These are phyloP conservation scores for Thermothielavioides terrestris DNA, from an alignment of 495 filamentous ascomycete genomes.

Conservation along the genomic window DNA sequence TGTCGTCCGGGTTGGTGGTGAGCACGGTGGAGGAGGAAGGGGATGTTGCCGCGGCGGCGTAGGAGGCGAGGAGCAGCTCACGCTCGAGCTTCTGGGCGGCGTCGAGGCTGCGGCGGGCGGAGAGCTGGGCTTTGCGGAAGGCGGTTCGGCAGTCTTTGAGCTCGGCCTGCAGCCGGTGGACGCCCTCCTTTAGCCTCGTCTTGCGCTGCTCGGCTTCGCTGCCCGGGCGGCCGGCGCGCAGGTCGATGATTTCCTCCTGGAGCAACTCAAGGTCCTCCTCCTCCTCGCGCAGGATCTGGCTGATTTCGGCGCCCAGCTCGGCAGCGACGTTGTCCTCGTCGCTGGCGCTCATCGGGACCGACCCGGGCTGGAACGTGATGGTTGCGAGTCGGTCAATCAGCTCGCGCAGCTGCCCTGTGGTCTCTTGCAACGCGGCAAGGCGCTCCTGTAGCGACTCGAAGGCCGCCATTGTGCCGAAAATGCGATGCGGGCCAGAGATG, in stretches of 20 bases:
- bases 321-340: constrained; percentile 55
- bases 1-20: constrained; percentile 3
- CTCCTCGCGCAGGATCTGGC: constrained; percentile 68
- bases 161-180: constrained; percentile 55
- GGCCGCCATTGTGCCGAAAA: constrained; percentile 40
- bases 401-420: constrained; percentile 58
- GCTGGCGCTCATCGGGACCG: constrained; percentile 34
- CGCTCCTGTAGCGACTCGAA: constrained; percentile 55
- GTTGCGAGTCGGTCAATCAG: constrained; percentile 66
- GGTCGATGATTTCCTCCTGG: constrained; percentile 65
- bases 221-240: constrained; percentile 39
- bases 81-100: constrained; percentile 66
- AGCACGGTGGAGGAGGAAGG: constrained; percentile 15
- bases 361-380: constrained; percentile 56
- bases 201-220: constrained; percentile 44
- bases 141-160: constrained; percentile 61
- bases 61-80: constrained; percentile 63
- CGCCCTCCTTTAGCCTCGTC: constrained; percentile 53
- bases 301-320: constrained; percentile 79
- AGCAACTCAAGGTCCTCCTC: constrained; percentile 82
- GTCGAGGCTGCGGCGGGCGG: constrained; percentile 69
- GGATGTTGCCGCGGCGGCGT: constrained; percentile 33
- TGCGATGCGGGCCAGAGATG: no score
- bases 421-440: constrained; percentile 57
- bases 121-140: constrained; percentile 78